Percentiles rank a stretch among this genome's conserved stretches.
Evolutionary conservation across 1,284 basidiomycete genomes (phyloP).

Genomic region (Schizopora paradoxa): DNA sequence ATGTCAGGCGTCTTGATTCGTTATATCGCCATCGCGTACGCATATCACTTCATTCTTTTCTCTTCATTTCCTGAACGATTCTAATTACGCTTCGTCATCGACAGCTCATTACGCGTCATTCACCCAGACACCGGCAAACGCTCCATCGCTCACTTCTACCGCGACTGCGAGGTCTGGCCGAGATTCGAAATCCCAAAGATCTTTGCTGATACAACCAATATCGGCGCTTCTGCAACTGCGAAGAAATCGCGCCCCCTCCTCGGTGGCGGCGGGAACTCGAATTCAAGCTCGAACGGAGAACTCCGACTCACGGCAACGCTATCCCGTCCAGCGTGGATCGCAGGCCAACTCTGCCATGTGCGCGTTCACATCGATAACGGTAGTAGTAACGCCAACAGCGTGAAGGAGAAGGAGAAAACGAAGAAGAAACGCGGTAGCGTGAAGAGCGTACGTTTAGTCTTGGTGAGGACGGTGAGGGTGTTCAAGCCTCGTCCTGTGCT

Average conservation of each 20-base stretch:
- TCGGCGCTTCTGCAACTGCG: constrained; percentile 56
- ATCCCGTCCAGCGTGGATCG: constrained; percentile 78
- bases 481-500: constrained; percentile 54
- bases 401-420: no score
- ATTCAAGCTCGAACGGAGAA: constrained; percentile 45
- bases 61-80: constrained; percentile 2
- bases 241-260: constrained; percentile 61
- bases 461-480: constrained; percentile 69
- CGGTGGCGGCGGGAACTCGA: constrained; percentile 46
- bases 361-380: constrained; percentile 70
- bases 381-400: no score
- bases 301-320: constrained; percentile 71
- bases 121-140: constrained; percentile 54
- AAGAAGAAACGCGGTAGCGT: constrained; percentile 71
- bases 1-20: constrained; percentile 62
- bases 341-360: constrained; percentile 80
- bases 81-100: constrained; percentile 12
- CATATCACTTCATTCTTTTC: constrained; percentile 20
- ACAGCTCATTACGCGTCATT: constrained; percentile 76
- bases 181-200: constrained; percentile 63
- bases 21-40: constrained; percentile 82
- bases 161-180: constrained; percentile 80
- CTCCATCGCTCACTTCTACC: constrained; percentile 91
- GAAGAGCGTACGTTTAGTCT: constrained; percentile 60
- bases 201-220: constrained; percentile 58